Percentiles rank a stretch among this genome's conserved stretches.
Conservation (phyloP, 257 asterid genomes). For the Fraxinus cuspidata region DNA sequence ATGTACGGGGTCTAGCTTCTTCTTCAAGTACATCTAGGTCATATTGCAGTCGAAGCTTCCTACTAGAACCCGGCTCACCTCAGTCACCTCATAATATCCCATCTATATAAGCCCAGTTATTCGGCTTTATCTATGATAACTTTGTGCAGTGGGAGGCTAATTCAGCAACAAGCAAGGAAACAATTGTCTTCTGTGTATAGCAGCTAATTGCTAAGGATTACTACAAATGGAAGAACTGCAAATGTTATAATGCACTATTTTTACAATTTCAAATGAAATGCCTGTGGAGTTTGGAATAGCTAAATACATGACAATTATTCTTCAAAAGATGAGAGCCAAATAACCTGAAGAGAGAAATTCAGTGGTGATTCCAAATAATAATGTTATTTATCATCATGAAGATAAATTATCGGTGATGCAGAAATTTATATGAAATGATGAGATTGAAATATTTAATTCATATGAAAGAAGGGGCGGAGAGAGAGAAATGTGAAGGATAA, state of each 20-base stretch:
- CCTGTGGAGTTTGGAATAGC: neutral
- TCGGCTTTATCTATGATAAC: neutral
- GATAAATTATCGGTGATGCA: too few species aligned
- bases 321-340: neutral
- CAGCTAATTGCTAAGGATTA: neutral
- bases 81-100: constrained; percentile 60
- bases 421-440: too few species aligned
- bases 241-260: neutral
- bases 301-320: neutral
- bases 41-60: constrained; percentile 73
- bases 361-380: neutral
- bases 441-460: too few species aligned
- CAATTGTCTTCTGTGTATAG: too few species aligned
- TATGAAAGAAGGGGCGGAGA: too few species aligned
- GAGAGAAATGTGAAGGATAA: too few species aligned
- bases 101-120: constrained; percentile 35
- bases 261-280: neutral
- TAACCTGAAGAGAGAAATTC: neutral
- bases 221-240: neutral
- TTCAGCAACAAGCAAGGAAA: neutral
- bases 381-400: too few species aligned
- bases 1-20: constrained; percentile 70
- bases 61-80: constrained; percentile 71
- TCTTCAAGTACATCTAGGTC: constrained; percentile 91
- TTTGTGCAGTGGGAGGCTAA: neutral